Conservation (phyloP, 2,329 filamentous ascomycete species). For the Cytospora leucostoma region DNA sequence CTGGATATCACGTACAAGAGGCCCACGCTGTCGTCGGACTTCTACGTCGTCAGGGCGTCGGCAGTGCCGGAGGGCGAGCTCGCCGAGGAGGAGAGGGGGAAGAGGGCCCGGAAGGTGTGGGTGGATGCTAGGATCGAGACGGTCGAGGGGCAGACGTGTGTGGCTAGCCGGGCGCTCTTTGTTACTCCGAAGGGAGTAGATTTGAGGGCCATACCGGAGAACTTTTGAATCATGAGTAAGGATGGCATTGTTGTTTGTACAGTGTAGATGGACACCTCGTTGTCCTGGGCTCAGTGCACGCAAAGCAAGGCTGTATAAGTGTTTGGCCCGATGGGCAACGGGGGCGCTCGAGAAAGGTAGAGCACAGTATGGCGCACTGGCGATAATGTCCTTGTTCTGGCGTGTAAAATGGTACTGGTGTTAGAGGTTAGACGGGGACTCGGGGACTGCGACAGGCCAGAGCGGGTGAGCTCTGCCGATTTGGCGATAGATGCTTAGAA, state of each 20-base stretch:
- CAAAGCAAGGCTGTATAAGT: background rate
- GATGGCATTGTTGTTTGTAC: background rate
- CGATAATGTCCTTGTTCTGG: background rate
- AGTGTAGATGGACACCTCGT: background rate
- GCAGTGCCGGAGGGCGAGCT: slow-evolving; percentile 41
- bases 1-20: slow-evolving; percentile 63
- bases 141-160: slow-evolving; percentile 56
- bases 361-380: background rate
- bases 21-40: slow-evolving; percentile 59
- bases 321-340: background rate
- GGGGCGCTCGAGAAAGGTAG: background rate
- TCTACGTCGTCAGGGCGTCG: slow-evolving; percentile 62
- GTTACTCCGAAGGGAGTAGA: slow-evolving; percentile 56
- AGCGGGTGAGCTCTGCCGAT: no score
- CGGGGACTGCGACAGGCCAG: no score
- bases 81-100: slow-evolving; percentile 34
- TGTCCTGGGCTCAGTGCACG: background rate
- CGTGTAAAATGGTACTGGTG: no score
- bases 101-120: slow-evolving; percentile 53
- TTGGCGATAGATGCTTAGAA: no score
- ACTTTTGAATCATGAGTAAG: slow-evolving; percentile 37
- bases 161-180: slow-evolving; percentile 60
- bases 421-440: no score
- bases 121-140: slow-evolving; percentile 57
- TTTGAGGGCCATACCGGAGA: slow-evolving; percentile 41